A percentile compares a stretch with the other conserved stretches of the same genome.
Conservation (phyloP, 495 filamentous ascomycete genomes). For the Hypoxylon fuscum region DNA sequence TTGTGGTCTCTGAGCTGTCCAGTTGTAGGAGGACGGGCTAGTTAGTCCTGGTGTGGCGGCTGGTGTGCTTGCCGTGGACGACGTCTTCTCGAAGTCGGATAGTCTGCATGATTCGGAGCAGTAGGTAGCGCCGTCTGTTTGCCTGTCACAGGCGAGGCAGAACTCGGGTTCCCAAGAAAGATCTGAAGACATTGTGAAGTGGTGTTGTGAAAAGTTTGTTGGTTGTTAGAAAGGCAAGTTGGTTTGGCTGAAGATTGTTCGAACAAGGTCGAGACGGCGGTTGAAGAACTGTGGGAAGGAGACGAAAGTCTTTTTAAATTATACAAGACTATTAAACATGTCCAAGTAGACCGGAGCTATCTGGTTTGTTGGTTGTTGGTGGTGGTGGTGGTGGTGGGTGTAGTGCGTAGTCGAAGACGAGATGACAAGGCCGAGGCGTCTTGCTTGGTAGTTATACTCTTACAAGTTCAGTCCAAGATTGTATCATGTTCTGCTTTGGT, state of each 20-base stretch:
- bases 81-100: constrained; percentile 81
- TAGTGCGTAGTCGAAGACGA: constrained; percentile 14
- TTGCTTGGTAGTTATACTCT: constrained; percentile 30
- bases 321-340: constrained; percentile 26
- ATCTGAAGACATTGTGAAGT: constrained; percentile 66
- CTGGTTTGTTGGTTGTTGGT: no score
- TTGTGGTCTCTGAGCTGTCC: constrained; percentile 49
- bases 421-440: constrained; percentile 19
- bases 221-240: constrained; percentile 5
- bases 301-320: constrained; percentile 17
- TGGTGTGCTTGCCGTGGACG: constrained; percentile 64
- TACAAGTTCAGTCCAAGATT: constrained; percentile 34
- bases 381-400: no score
- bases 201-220: constrained; percentile 27
- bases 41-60: constrained; percentile 61
- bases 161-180: constrained; percentile 88
- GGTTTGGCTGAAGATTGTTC: constrained; percentile 6
- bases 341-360: constrained; percentile 25
- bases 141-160: constrained; percentile 93
- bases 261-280: constrained; percentile 18
- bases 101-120: constrained; percentile 94
- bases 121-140: constrained; percentile 81
- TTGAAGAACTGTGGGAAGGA: constrained; percentile 3
- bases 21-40: constrained; percentile 56
- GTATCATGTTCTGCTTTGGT: constrained; percentile 37